Conservation (phyloP, 2,329 filamentous ascomycete species). For the Tolypocladium album region DNA sequence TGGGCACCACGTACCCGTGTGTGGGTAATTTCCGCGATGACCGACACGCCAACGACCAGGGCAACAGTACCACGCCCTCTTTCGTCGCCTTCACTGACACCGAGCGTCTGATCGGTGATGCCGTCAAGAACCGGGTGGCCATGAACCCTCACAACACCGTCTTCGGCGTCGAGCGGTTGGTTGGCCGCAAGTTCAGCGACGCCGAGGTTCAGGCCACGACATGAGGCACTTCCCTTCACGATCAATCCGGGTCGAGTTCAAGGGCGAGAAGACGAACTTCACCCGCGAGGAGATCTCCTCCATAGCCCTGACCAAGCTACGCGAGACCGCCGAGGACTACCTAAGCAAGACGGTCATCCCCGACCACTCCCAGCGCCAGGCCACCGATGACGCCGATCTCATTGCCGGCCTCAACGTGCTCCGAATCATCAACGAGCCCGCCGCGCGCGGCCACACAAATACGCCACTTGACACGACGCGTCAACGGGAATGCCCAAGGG, state of each 20-base stretch:
- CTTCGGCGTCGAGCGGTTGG: constrained; percentile 97
- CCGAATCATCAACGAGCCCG: constrained; percentile 99
- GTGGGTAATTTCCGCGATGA: constrained; percentile 83
- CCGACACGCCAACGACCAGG: constrained; percentile 74
- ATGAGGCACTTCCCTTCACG: constrained; percentile 99
- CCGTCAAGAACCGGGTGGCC: constrained; percentile 96
- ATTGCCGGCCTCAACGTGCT: constrained; percentile 97
- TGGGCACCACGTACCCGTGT: constrained; percentile 91
- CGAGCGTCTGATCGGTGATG: constrained; percentile 93
- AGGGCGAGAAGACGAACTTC: constrained; percentile 90
- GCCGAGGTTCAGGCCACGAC: constrained; percentile 89
- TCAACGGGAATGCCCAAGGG: too few species aligned
- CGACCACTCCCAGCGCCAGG: constrained; percentile 94
- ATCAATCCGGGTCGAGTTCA: constrained; percentile 90
- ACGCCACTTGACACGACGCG: too few species aligned
- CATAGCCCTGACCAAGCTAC: constrained; percentile 96
- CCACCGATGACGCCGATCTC: constrained; percentile 96
- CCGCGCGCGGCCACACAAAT: constrained; percentile 89
- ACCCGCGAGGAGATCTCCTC: constrained; percentile 95
- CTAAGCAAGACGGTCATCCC: constrained; percentile 90
- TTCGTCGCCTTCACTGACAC: constrained; percentile 93
- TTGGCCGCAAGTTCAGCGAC: constrained; percentile 90
- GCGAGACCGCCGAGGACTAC: constrained; percentile 93
- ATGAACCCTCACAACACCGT: constrained; percentile 96
- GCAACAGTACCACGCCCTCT: constrained; percentile 73